Evolutionary conservation across 1,284 basidiomycete species (phyloP).

Genomic region (Phylloporus sp.): DNA sequence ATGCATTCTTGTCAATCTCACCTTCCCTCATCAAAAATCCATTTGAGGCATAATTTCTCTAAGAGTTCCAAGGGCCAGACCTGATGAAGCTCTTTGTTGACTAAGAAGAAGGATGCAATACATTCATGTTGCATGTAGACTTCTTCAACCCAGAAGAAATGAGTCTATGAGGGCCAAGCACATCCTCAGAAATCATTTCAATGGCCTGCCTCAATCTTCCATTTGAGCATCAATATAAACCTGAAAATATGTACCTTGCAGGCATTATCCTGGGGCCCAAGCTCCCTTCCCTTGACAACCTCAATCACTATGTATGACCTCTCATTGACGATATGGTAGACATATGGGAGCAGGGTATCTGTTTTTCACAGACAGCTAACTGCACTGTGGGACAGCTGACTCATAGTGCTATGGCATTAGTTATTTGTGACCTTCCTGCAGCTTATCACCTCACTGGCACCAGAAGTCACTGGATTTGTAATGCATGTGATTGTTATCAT

Average conservation of each 20-base stretch:
- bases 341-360: not conserved
- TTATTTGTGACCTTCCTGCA: not conserved
- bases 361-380: not conserved
- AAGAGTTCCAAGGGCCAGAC: not conserved
- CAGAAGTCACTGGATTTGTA: slow-evolving; percentile 7
- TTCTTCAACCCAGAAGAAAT: slow-evolving; percentile 5
- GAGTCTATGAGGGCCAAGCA: not conserved
- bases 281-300: slow-evolving; percentile 13
- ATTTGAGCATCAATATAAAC: slow-evolving; percentile 5
- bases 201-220: slow-evolving; percentile 16
- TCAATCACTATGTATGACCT: slow-evolving; percentile 19
- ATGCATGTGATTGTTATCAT: slow-evolving; percentile 16
- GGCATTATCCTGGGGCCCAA: slow-evolving; percentile 15
- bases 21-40: not conserved
- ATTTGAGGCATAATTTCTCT: slow-evolving; percentile 2
- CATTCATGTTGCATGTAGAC: not conserved
- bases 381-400: not conserved
- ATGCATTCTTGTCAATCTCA: not conserved
- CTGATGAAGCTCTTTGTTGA: slow-evolving; percentile 1
- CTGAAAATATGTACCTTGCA: slow-evolving; percentile 16
- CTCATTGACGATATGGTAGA: slow-evolving; percentile 11
- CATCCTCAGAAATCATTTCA: slow-evolving; percentile 5
- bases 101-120: not conserved
- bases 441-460: not conserved
- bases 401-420: not conserved